Conservation (phyloP, 2,329 filamentous ascomycete genomes). For the Colletotrichum echinochloae region DNA sequence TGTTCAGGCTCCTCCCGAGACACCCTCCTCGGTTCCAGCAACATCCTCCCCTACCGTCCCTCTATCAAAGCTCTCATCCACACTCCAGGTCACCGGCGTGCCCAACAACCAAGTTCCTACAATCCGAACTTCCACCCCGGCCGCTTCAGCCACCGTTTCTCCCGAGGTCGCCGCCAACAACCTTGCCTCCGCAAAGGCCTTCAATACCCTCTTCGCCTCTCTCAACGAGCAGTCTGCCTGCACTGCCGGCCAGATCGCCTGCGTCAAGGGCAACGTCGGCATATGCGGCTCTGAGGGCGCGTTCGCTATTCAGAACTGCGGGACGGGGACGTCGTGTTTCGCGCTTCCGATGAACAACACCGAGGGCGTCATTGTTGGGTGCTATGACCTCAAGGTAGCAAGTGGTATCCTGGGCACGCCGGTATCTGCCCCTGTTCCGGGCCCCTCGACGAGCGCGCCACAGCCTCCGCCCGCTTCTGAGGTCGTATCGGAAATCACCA, state of each 20-base stretch:
- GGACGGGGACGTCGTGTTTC: slow-evolving; percentile 57
- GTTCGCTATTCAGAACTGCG: slow-evolving; percentile 57
- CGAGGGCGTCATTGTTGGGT: slow-evolving; percentile 62
- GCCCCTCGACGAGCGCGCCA: slow-evolving; percentile 4
- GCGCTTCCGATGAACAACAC: slow-evolving; percentile 66
- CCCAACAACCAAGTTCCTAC: slow-evolving; percentile 58
- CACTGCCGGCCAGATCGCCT: slow-evolving; percentile 60
- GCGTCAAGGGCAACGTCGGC: slow-evolving; percentile 63
- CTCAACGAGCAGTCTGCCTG: slow-evolving; percentile 62
- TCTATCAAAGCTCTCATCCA: neutral
- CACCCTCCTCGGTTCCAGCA: neutral
- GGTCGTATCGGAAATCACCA: slow-evolving; percentile 19
- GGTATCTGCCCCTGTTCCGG: slow-evolving; percentile 38
- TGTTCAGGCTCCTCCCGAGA: neutral
- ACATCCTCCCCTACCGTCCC: neutral
- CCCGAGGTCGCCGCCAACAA: slow-evolving; percentile 58
- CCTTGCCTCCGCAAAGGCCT: slow-evolving; percentile 56
- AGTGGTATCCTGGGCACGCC: slow-evolving; percentile 55
- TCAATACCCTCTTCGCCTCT: slow-evolving; percentile 61
- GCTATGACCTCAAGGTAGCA: slow-evolving; percentile 56
- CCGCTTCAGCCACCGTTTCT: slow-evolving; percentile 55
- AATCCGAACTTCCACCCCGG: slow-evolving; percentile 49
- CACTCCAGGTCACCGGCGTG: slow-evolving; percentile 48
- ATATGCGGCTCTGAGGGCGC: slow-evolving; percentile 56
- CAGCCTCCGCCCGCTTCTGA: slow-evolving; percentile 11